These are phyloP conservation scores for Xerocomellus amylosporus DNA, from an alignment of 768 basidiomycete genomes.

Conservation along the genomic window DNA sequence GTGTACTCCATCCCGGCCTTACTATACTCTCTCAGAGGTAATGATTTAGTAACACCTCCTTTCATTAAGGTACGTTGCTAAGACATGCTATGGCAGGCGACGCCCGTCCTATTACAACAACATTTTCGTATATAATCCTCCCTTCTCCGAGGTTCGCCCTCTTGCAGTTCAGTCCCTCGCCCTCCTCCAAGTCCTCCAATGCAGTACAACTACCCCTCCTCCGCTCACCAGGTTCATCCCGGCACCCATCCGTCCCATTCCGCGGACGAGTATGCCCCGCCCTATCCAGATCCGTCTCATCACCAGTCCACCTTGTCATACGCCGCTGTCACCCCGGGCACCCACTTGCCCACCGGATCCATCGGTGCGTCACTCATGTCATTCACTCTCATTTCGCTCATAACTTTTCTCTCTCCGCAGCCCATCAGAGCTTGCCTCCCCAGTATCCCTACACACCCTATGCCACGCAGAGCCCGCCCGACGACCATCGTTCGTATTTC, in stretches of 20 bases:
- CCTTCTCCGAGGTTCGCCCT: constrained; percentile 10
- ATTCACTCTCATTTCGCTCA: constrained; percentile 7
- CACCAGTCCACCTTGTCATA: constrained; percentile 25
- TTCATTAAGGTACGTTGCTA: constrained; percentile 40
- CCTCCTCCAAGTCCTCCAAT: constrained; percentile 14
- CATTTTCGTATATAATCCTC: constrained; percentile 34
- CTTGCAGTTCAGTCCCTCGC: constrained; percentile 7
- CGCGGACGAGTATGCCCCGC: constrained; percentile 17
- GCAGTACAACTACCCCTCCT: constrained; percentile 31
- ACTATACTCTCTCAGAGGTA: constrained; percentile 35
- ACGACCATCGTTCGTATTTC: constrained; percentile 28
- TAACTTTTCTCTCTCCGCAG: constrained; percentile 14
- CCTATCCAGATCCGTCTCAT: constrained; percentile 27
- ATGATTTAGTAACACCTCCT: constrained; percentile 37
- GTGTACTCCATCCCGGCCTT: constrained; percentile 34
- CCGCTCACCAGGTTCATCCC: constrained; percentile 17
- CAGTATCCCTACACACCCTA: constrained; percentile 23
- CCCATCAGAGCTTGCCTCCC: constrained; percentile 16
- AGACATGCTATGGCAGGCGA: constrained; percentile 36
- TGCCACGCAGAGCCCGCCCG: constrained; percentile 12
- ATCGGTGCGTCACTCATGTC: constrained; percentile 27
- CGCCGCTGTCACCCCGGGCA: constrained; percentile 23
- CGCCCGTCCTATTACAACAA: constrained; percentile 33
- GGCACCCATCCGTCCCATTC: constrained; percentile 20
- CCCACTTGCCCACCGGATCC: constrained; percentile 19